A percentile compares a stretch with the other conserved stretches of the same genome.
Evolutionary conservation across 257 asterid species (phyloP).

Genomic region (Nicotiana attenuata): DNA sequence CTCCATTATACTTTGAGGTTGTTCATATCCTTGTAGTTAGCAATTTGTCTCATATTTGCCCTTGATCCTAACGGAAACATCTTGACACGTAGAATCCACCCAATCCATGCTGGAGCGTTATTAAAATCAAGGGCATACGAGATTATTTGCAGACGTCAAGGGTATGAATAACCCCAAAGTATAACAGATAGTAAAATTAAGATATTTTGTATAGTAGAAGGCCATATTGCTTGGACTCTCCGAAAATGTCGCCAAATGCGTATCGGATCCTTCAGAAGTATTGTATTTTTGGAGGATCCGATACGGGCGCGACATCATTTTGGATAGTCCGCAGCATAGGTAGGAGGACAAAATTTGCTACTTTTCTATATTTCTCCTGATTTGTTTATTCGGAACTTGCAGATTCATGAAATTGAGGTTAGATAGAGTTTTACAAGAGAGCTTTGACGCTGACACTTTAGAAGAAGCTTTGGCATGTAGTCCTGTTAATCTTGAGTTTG

Average conservation of each 20-base stretch:
- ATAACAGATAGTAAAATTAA: neutral
- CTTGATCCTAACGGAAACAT: neutral
- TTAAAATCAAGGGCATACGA: neutral
- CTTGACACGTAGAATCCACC: neutral
- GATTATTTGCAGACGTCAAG: neutral
- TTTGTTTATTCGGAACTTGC: neutral
- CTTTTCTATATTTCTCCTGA: neutral
- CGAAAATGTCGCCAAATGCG: too few species aligned
- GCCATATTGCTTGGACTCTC: neutral
- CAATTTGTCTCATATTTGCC: neutral
- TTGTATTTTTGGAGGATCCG: too few species aligned
- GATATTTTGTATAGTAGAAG: neutral
- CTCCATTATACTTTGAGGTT: neutral
- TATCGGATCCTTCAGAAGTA: too few species aligned
- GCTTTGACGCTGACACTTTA: conserved; percentile 61
- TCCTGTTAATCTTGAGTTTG: conserved; percentile 57
- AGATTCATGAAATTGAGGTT: conserved; percentile 90
- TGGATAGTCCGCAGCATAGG: too few species aligned
- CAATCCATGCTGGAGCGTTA: neutral
- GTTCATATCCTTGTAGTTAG: neutral
- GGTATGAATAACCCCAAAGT: neutral
- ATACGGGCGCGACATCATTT: too few species aligned
- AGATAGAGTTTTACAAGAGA: conserved; percentile 78
- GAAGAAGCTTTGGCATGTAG: conserved; percentile 81
- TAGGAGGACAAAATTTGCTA: neutral